phyloP scores from a whole-genome alignment of 2,329 filamentous ascomycete genomes.

The Hypoxylon sp. region DNA sequence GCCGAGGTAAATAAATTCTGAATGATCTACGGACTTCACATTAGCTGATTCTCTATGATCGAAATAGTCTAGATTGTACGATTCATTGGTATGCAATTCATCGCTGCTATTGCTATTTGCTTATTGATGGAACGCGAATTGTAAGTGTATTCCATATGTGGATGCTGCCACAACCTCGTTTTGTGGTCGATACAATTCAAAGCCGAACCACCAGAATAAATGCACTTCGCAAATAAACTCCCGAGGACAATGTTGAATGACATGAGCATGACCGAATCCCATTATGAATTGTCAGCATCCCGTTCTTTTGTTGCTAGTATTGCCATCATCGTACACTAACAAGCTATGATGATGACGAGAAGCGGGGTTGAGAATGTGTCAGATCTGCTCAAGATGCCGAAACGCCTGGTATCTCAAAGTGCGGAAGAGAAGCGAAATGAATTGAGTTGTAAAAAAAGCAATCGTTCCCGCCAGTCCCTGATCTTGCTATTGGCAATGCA shows the following conservation, averaged over 20 bases:
- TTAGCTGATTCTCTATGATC: too few relatives aligned
- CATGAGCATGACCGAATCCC: conserved; percentile 4
- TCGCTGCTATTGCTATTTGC: conserved; percentile 8
- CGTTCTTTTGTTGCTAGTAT: background rate
- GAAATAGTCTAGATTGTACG: too few relatives aligned
- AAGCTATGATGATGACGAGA: too few relatives aligned
- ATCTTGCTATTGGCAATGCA: background rate
- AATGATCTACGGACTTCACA: too few relatives aligned
- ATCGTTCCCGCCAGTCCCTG: conserved; percentile 11
- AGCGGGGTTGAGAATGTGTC: background rate
- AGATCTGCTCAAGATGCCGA: conserved; percentile 11
- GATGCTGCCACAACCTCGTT: conserved; percentile 22
- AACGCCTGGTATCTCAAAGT: conserved; percentile 13
- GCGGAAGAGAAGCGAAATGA: conserved; percentile 13
- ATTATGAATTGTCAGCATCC: background rate
- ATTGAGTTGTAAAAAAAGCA: conserved; percentile 13
- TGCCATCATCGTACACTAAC: background rate
- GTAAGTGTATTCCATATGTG: conserved; percentile 12
- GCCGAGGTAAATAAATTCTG: too few relatives aligned
- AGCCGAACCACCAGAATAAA: conserved; percentile 1
- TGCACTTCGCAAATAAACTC: conserved; percentile 2
- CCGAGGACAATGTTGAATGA: conserved; percentile 3
- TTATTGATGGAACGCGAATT: conserved; percentile 4
- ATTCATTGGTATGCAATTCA: too few relatives aligned
- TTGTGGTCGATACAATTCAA: conserved; percentile 12